phyloP scores from a whole-genome alignment of 1,284 basidiomycete species.

The Sanghuangporus sanghuang region DNA sequence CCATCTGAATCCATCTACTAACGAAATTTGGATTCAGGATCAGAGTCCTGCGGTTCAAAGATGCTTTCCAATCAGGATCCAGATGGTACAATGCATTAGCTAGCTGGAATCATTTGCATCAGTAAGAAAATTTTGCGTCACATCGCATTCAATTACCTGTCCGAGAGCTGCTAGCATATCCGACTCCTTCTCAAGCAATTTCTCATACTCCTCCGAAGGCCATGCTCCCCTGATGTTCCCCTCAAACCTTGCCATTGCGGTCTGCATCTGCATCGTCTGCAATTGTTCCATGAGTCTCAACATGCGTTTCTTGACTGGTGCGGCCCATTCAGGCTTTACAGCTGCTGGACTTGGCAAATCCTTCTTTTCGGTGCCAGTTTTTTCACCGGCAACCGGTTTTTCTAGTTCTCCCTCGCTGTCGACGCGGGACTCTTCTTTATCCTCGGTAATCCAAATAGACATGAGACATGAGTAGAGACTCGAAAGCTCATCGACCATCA shows the following conservation, averaged over 20 bases:
- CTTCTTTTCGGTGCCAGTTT: constrained; percentile 26
- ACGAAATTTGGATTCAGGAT: constrained; percentile 47
- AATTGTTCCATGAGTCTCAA: constrained; percentile 33
- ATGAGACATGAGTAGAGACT: constrained; percentile 39
- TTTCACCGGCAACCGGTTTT: constrained; percentile 29
- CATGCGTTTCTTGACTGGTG: constrained; percentile 18
- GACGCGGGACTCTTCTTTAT: constrained; percentile 19
- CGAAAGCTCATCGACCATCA: constrained; percentile 34
- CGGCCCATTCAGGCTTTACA: constrained; percentile 33
- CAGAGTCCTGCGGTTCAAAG: constrained; percentile 37
- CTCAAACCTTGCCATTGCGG: constrained; percentile 41
- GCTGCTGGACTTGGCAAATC: constrained; percentile 29
- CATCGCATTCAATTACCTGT: constrained; percentile 28
- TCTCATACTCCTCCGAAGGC: constrained; percentile 43
- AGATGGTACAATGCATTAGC: constrained; percentile 36
- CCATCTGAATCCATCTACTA: constrained; percentile 18
- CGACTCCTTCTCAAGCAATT: constrained; percentile 34
- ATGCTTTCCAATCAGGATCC: constrained; percentile 32
- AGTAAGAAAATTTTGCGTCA: constrained; percentile 13
- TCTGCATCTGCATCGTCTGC: constrained; percentile 31
- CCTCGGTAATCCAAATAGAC: constrained; percentile 37
- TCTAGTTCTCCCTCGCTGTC: constrained; percentile 13
- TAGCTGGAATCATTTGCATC: constrained; percentile 27
- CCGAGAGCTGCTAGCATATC: constrained; percentile 39
- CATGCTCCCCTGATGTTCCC: constrained; percentile 46